A percentile compares a stretch with the other conserved stretches of the same genome.
Evolutionary conservation across 352 stramenopile genomes (phyloP).

Genomic region (Pythium aristosporum): DNA sequence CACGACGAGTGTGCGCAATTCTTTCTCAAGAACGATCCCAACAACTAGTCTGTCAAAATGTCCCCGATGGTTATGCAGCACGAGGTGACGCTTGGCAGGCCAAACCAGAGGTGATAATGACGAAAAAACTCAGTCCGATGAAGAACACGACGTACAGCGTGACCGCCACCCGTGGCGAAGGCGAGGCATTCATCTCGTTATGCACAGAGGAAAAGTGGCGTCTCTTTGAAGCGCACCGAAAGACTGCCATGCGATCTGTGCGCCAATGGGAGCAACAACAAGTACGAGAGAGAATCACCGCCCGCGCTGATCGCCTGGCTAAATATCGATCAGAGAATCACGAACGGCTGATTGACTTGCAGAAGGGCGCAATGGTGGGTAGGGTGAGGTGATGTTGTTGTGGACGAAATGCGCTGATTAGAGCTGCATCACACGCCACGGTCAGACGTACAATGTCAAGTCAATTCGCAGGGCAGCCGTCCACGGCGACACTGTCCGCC

Average conservation of each 20-base stretch:
- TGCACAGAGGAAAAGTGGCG: slow-evolving; percentile 10
- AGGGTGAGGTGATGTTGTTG: background rate
- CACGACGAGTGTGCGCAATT: background rate
- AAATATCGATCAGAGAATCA: slow-evolving; percentile 13
- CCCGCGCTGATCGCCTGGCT: slow-evolving; percentile 9
- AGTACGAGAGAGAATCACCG: slow-evolving; percentile 4
- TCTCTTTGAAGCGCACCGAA: slow-evolving; percentile 8
- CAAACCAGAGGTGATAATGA: background rate
- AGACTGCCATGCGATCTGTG: slow-evolving; percentile 13
- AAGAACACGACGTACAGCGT: background rate
- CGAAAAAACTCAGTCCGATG: background rate
- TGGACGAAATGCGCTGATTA: background rate
- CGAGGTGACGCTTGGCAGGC: background rate
- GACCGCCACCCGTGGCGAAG: background rate
- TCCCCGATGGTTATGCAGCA: background rate
- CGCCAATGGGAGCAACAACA: slow-evolving; percentile 19
- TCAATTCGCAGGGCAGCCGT: slow-evolving; percentile 70
- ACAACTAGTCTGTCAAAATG: background rate
- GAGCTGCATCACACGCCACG: background rate
- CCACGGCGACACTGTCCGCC: slow-evolving; percentile 45
- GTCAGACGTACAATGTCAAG: slow-evolving; percentile 63
- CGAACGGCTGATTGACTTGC: background rate
- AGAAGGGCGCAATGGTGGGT: slow-evolving; percentile 7
- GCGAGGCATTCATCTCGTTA: slow-evolving; percentile 1
- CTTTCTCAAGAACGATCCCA: slow-evolving; percentile 2